Conservation (phyloP, 108 stramenopile genomes). For the Nitzschia sp. region DNA sequence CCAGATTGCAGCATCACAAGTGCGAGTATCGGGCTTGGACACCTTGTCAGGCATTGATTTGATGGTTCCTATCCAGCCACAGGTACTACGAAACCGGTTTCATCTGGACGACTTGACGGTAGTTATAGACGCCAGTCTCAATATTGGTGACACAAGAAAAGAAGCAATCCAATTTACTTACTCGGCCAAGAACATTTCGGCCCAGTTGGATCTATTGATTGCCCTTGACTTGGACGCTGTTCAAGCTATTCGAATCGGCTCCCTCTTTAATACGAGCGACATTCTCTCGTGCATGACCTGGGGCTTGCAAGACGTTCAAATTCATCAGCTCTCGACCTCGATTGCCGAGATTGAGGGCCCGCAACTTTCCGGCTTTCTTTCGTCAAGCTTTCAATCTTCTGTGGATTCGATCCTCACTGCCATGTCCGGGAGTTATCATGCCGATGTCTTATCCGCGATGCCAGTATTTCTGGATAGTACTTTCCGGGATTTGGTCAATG, state of each 20-base stretch:
- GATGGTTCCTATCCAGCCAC: slow-evolving; percentile 39
- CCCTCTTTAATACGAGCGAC: slow-evolving; percentile 22
- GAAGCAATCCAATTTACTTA: slow-evolving; percentile 40
- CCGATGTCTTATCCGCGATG: slow-evolving; percentile 20
- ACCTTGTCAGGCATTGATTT: slow-evolving; percentile 30
- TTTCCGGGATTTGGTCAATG: slow-evolving; percentile 12
- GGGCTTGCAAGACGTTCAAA: slow-evolving; percentile 21
- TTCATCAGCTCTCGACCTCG: slow-evolving; percentile 9
- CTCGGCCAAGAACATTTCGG: slow-evolving; percentile 29
- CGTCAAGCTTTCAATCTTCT: background rate
- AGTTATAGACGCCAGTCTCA: slow-evolving; percentile 30
- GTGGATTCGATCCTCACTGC: slow-evolving; percentile 2
- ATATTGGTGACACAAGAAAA: slow-evolving; percentile 12
- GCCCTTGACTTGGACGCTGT: slow-evolving; percentile 41
- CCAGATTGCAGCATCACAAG: slow-evolving; percentile 22
- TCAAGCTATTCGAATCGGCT: slow-evolving; percentile 35
- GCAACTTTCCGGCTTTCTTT: slow-evolving; percentile 3
- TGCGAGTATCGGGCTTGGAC: slow-evolving; percentile 45
- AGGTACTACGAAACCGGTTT: slow-evolving; percentile 36
- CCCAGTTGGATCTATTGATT: slow-evolving; percentile 38
- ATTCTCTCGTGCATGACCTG: slow-evolving; percentile 14
- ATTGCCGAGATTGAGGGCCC: slow-evolving; percentile 6
- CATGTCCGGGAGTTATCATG: slow-evolving; percentile 1
- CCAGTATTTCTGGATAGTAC: slow-evolving; percentile 23
- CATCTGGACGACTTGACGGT: slow-evolving; percentile 38